These are phyloP conservation scores for Asterochloris sp. DNA, from an alignment of 139 green algal species.

Conservation along the genomic window DNA sequence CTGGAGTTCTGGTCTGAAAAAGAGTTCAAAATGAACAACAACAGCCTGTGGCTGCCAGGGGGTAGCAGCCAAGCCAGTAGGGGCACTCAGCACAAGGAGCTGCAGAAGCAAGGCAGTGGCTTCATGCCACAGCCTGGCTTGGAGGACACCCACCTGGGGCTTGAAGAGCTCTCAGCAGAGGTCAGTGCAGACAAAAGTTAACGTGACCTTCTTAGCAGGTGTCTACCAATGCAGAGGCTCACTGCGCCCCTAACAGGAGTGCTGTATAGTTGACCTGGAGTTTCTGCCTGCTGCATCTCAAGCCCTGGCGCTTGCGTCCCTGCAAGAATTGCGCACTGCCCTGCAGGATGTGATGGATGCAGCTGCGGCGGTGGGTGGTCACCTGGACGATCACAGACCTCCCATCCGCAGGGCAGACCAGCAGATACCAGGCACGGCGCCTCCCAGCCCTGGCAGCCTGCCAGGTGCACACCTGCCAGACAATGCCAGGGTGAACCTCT, in stretches of 20 bases:
- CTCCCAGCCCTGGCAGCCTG: constrained; percentile 4
- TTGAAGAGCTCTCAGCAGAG: constrained; percentile 5
- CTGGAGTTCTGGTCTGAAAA: constrained; percentile 19
- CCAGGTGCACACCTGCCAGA: not conserved
- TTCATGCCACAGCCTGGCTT: constrained; percentile 4
- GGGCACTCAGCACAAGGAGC: constrained; percentile 5
- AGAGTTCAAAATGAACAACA: constrained; percentile 2
- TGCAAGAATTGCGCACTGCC: no score
- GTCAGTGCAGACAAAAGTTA: not conserved
- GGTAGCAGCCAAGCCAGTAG: not conserved
- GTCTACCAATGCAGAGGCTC: not conserved
- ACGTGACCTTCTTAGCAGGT: not conserved
- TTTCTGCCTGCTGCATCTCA: no score
- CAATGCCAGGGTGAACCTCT: not conserved
- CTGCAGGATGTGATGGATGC: constrained; percentile 6
- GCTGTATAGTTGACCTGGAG: not conserved
- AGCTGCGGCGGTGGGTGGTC: not conserved
- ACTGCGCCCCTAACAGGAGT: no score
- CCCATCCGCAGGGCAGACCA: not conserved
- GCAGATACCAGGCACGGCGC: constrained; percentile 2
- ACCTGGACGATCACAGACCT: not conserved
- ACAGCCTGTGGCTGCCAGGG: not conserved
- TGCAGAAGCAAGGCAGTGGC: not conserved
- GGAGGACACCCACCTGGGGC: not conserved
- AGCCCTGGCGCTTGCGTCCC: no score